Evolutionary conservation across 169 alveolate genomes (phyloP).

Genomic region (Toxoplasma gondii): DNA sequence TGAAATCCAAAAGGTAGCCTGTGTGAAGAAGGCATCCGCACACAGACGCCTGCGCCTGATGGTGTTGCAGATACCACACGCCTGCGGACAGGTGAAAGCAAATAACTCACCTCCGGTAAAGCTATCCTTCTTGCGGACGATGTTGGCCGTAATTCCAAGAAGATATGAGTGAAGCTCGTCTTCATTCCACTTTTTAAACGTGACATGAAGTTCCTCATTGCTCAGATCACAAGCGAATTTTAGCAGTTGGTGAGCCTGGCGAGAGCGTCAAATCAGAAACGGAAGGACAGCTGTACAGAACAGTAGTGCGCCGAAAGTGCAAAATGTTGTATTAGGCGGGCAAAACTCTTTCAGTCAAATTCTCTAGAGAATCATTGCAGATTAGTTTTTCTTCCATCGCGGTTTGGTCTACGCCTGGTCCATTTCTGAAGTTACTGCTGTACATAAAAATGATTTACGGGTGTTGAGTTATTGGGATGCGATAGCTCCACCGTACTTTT

Average conservation of each 20-base stretch:
- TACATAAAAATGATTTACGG: too few relatives aligned
- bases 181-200: slow-evolving; percentile 66
- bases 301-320: background rate
- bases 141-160: slow-evolving; percentile 80
- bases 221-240: slow-evolving; percentile 9
- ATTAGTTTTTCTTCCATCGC: too few relatives aligned
- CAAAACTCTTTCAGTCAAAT: background rate
- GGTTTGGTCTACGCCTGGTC: too few relatives aligned
- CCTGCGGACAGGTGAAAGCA: background rate
- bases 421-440: too few relatives aligned
- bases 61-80: too few relatives aligned
- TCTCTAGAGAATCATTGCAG: too few relatives aligned
- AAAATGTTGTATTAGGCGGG: background rate
- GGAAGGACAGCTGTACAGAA: too few relatives aligned
- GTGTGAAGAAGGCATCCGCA: background rate
- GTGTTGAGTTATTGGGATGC: too few relatives aligned
- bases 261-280: background rate
- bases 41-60: background rate
- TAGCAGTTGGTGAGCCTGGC: slow-evolving; percentile 50
- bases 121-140: slow-evolving; percentile 77
- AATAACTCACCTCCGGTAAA: slow-evolving; percentile 7
- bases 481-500: too few relatives aligned
- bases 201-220: background rate
- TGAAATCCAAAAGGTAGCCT: slow-evolving; percentile 78
- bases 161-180: slow-evolving; percentile 78